phyloP scores from a whole-genome alignment of 257 asterid species.

The Nicotiana tomentosiformis region DNA sequence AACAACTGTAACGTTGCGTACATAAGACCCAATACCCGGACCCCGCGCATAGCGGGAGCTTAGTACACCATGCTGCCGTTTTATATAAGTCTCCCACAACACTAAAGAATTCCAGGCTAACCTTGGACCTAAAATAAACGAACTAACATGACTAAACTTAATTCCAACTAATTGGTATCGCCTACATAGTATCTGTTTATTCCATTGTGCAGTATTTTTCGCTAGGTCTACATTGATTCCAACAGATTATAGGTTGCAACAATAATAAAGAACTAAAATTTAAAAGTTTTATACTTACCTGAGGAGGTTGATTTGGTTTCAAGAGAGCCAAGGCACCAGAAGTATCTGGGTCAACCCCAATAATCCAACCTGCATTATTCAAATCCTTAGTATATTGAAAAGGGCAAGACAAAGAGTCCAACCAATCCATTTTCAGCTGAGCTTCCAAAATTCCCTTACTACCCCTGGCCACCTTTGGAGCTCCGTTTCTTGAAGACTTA shows the following conservation, averaged over 20 bases:
- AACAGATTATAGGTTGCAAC: neutral
- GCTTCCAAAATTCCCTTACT: slow-evolving; percentile 32
- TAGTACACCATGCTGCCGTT: too few relatives aligned
- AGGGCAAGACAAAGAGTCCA: slow-evolving; percentile 62
- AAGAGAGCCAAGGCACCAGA: slow-evolving; percentile 75
- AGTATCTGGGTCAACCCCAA: slow-evolving; percentile 73
- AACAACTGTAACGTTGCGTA: too few relatives aligned
- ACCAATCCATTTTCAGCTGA: slow-evolving; percentile 46
- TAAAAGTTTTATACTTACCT: slow-evolving; percentile 21
- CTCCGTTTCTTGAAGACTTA: slow-evolving; percentile 20
- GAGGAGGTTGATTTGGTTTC: slow-evolving; percentile 53
- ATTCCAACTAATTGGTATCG: neutral
- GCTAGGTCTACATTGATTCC: neutral
- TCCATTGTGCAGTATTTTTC: neutral
- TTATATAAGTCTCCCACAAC: neutral
- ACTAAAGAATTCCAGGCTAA: neutral
- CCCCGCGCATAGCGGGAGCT: too few relatives aligned
- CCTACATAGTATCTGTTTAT: neutral
- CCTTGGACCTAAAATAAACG: neutral
- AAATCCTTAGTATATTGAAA: slow-evolving; percentile 23
- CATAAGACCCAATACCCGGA: too few relatives aligned
- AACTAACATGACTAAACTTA: neutral
- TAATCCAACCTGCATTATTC: slow-evolving; percentile 41
- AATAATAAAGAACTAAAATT: neutral
- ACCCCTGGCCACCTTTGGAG: slow-evolving; percentile 16